phyloP scores from a whole-genome alignment of 2,329 filamentous ascomycete species.

The Lithohypha guttulata region DNA sequence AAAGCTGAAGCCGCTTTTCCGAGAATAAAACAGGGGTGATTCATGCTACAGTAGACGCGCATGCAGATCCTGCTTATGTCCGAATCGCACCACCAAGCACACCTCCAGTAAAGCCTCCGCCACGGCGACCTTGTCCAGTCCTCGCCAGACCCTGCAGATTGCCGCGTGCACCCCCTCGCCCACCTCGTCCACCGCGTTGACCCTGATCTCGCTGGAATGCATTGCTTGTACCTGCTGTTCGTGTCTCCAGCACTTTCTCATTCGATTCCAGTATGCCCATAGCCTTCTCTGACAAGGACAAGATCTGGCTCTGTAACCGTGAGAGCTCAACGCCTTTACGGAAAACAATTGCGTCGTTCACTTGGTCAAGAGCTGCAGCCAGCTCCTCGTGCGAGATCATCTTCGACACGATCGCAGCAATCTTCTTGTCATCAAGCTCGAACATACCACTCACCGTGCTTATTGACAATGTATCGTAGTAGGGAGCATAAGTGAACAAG shows the following conservation, averaged over 20 bases:
- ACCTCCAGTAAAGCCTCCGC: slow-evolving; percentile 40
- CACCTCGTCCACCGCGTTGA: slow-evolving; percentile 52
- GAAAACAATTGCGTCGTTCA: slow-evolving; percentile 96
- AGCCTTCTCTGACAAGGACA: slow-evolving; percentile 92
- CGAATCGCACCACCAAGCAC: slow-evolving; percentile 40
- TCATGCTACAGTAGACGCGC: too few species aligned
- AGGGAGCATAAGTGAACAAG: slow-evolving; percentile 97
- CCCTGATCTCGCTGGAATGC: slow-evolving; percentile 90
- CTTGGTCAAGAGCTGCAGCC: slow-evolving; percentile 89
- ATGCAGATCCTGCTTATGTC: too few species aligned
- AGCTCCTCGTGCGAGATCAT: slow-evolving; percentile 99
- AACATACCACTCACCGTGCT: slow-evolving; percentile 86
- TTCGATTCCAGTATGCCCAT: slow-evolving; percentile 93
- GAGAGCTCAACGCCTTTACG: slow-evolving; percentile 98
- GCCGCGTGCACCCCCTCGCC: slow-evolving; percentile 43
- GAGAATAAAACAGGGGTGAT: too few species aligned
- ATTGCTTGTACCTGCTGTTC: slow-evolving; percentile 89
- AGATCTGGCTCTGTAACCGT: slow-evolving; percentile 84
- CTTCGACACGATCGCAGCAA: slow-evolving; percentile 89
- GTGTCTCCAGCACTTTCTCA: slow-evolving; percentile 91
- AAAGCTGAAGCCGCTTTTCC: too few species aligned
- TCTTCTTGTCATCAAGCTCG: slow-evolving; percentile 82
- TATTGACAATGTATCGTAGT: slow-evolving; percentile 92
- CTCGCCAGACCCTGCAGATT: slow-evolving; percentile 25
- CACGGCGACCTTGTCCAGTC: slow-evolving; percentile 32